Evolutionary conservation across 805 yeast species (phyloP), one percentile per base, ranked within the genome.

Genomic region (Tetrapisispora taiwanensis): DNA sequence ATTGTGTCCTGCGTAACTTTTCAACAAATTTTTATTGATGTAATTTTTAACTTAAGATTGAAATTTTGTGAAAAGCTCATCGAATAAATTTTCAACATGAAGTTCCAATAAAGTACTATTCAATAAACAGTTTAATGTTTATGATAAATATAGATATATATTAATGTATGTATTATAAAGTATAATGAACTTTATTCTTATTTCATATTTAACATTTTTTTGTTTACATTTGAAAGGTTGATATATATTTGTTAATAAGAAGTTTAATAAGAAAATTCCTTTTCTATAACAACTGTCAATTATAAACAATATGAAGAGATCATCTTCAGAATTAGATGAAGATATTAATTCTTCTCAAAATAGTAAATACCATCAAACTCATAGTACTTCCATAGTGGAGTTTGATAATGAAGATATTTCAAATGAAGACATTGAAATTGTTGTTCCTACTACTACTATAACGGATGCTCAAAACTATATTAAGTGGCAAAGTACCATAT

Each of bases 401-500:
- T 8, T 20, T 19, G 41, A 31, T 12, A 20, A 31, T 7, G 35
- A 32, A 5, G 24, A 37, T n/a, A 12, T 37, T 15, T 27, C 40
- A 2, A 37, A 26, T 13, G 27, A 22, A 7, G 27, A 39, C 24
- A 24, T 28, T 35, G 39, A 30, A 12, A 17, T 27, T 14, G 14
- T 20, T 14, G 30, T 6, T 10, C 17, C 39, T 3, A 3, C 28
- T n/a, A 12, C 26, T 3, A 30, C 13, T 4, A 31, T 18, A 12
- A 14, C 39, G 4, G 44, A 41, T 41, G 30, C 54, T 18, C 54
- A 53, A 33, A 56, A 62, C 41, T 64, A 67, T 41, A 59, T 70
- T 1, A 68, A 71, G 52, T 88, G 97, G 97, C 89, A 82, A 56
- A 68, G 69, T 32, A 84, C 95, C 0, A 86, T 88, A 41, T 79